phyloP scores from a whole-genome alignment of 495 filamentous ascomycete genomes.

The Neurospora intermedia region DNA sequence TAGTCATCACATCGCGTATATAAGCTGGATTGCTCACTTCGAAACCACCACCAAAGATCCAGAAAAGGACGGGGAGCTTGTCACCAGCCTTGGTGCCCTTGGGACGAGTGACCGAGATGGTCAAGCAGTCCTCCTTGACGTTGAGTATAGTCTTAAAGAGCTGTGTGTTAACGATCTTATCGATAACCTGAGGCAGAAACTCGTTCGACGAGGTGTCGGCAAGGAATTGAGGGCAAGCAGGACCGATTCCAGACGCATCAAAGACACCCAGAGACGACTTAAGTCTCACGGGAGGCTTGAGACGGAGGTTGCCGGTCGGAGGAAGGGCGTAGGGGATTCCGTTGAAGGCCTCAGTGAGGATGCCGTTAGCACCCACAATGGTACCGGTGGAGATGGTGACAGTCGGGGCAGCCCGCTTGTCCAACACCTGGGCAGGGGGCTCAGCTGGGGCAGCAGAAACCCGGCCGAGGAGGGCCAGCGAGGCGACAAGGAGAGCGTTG shows the following conservation, averaged over 20 bases:
- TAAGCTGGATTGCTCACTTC: constrained; percentile 26
- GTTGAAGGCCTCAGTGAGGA: constrained; percentile 31
- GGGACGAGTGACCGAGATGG: constrained; percentile 54
- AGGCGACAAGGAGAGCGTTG: constrained; percentile 8
- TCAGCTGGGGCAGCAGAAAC: constrained; percentile 22
- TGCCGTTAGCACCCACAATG: constrained; percentile 32
- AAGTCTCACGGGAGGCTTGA: constrained; percentile 31
- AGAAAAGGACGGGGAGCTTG: constrained; percentile 57
- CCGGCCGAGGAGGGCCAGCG: constrained; percentile 14
- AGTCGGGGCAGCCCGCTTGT: constrained; percentile 32
- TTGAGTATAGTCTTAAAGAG: constrained; percentile 41
- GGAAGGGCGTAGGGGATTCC: constrained; percentile 40
- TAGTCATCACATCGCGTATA: not conserved
- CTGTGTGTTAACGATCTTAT: constrained; percentile 42
- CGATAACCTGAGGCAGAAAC: constrained; percentile 38
- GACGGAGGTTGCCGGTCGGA: constrained; percentile 31
- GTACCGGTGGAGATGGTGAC: constrained; percentile 40
- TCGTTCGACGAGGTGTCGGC: constrained; percentile 32
- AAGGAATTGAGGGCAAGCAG: constrained; percentile 46
- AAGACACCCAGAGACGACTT: constrained; percentile 36
- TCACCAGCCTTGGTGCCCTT: constrained; percentile 40
- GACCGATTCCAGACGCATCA: constrained; percentile 37
- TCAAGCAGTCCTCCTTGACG: constrained; percentile 58
- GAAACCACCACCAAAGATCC: constrained; percentile 68
- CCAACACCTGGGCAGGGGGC: constrained; percentile 20